phyloP scores from a whole-genome alignment of 148 eudicot genomes.

The Spergularia bocconei region DNA sequence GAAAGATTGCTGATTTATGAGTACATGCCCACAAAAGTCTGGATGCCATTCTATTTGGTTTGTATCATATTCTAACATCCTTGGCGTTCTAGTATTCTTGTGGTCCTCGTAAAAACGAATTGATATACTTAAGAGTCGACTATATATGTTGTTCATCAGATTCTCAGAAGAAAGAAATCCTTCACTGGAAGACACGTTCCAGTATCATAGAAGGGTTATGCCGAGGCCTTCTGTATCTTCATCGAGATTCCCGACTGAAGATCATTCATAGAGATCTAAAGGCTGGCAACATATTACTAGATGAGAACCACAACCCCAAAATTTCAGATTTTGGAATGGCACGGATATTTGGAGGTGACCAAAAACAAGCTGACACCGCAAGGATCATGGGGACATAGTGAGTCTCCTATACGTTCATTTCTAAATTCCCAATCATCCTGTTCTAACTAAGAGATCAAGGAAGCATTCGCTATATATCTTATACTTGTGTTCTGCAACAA shows the following conservation, averaged over 20 bases:
- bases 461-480: not conserved
- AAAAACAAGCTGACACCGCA: constrained; percentile 32
- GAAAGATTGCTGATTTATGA: constrained; percentile 35
- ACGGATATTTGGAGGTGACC: constrained; percentile 28
- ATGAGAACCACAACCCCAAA: constrained; percentile 35
- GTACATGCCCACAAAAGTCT: constrained; percentile 38
- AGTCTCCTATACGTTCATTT: constrained; percentile 1
- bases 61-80: not conserved
- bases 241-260: constrained; percentile 42
- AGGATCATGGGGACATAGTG: constrained; percentile 46
- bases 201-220: constrained; percentile 30
- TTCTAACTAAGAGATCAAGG: not conserved
- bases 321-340: constrained; percentile 51
- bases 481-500: not conserved
- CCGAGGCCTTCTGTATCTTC: constrained; percentile 48
- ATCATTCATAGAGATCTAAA: constrained; percentile 51
- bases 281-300: constrained; percentile 41
- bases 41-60: constrained; percentile 38
- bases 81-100: not conserved
- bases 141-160: constrained; percentile 16
- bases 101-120: not conserved
- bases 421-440: not conserved
- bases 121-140: not conserved
- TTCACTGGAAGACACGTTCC: constrained; percentile 48
- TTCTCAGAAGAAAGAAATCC: constrained; percentile 13